These are phyloP conservation scores for Cryptosporidium meleagridis DNA, from an alignment of 169 alveolate genomes.

Conservation along the genomic window DNA sequence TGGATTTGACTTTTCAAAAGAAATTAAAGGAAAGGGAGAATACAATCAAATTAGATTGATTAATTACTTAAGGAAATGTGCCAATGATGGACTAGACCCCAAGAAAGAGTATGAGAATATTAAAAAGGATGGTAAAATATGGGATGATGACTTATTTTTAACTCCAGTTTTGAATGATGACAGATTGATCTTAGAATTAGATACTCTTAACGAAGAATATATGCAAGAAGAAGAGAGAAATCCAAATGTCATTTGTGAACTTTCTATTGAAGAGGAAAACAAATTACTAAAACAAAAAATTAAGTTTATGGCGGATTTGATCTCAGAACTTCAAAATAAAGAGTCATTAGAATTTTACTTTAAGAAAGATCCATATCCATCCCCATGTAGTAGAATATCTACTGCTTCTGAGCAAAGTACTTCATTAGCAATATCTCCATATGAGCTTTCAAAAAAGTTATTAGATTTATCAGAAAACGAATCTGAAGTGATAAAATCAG, in stretches of 20 bases:
- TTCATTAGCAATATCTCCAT: not conserved
- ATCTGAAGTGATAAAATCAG: not conserved
- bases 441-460: not conserved
- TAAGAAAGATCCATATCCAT: constrained; percentile 12
- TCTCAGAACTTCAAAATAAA: constrained; percentile 20
- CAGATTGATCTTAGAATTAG: constrained; percentile 54
- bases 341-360: not conserved
- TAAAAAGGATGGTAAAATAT: not conserved
- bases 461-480: constrained; percentile 10
- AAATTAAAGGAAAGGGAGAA: not conserved
- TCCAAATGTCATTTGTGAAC: constrained; percentile 8
- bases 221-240: not conserved
- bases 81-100: constrained; percentile 10
- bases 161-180: constrained; percentile 25
- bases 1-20: constrained; percentile 3
- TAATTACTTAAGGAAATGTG: constrained; percentile 51
- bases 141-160: constrained; percentile 36
- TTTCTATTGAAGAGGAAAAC: constrained; percentile 49
- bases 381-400: constrained; percentile 16
- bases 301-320: not conserved
- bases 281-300: constrained; percentile 36
- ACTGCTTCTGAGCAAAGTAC: constrained; percentile 15
- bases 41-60: constrained; percentile 19
- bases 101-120: constrained; percentile 15
- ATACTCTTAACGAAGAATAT: constrained; percentile 10